Evolutionary conservation across 2,329 filamentous ascomycete genomes (phyloP).

Genomic region (Nigrospora osmanthi): DNA sequence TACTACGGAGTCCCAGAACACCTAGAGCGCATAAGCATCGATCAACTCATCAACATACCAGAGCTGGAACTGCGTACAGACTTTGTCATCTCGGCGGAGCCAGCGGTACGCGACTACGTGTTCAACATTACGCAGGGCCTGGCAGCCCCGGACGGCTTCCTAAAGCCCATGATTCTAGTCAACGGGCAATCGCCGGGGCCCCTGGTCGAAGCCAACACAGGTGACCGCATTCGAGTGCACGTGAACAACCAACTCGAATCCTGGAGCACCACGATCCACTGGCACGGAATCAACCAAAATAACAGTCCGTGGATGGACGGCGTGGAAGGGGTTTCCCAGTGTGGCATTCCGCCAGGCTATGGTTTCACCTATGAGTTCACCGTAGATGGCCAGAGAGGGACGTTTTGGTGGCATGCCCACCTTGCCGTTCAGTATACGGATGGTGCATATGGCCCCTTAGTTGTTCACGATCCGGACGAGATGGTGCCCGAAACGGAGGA

Average conservation of each 20-base stretch:
- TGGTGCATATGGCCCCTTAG: conserved; percentile 53
- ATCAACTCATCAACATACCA: conserved; percentile 15
- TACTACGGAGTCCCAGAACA: conserved; percentile 12
- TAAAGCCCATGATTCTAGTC: conserved; percentile 28
- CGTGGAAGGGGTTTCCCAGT: conserved; percentile 52
- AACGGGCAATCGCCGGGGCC: conserved; percentile 35
- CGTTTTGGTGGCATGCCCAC: conserved; percentile 54
- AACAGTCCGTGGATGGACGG: conserved; percentile 61
- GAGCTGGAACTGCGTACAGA: conserved; percentile 19
- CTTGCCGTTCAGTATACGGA: conserved; percentile 54
- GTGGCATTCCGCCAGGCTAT: conserved; percentile 45
- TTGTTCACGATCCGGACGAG: conserved; percentile 31
- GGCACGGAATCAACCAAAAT: conserved; percentile 60
- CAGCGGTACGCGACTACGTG: conserved; percentile 18
- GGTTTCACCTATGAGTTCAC: conserved; percentile 55
- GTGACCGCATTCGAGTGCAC: conserved; percentile 31
- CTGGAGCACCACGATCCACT: conserved; percentile 51
- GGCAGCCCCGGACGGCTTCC: conserved; percentile 25
- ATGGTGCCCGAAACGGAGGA: conserved; percentile 19
- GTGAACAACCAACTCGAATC: conserved; percentile 29
- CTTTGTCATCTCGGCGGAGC: conserved; percentile 10
- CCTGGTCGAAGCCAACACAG: conserved; percentile 33
- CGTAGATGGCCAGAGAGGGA: conserved; percentile 29
- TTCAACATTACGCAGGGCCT: conserved; percentile 23
- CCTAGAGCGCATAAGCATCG: conserved; percentile 13